A percentile compares a stretch with the other conserved stretches of the same genome.
Conservation (phyloP, 163 green algal species). For the Chloroidium sp. region DNA sequence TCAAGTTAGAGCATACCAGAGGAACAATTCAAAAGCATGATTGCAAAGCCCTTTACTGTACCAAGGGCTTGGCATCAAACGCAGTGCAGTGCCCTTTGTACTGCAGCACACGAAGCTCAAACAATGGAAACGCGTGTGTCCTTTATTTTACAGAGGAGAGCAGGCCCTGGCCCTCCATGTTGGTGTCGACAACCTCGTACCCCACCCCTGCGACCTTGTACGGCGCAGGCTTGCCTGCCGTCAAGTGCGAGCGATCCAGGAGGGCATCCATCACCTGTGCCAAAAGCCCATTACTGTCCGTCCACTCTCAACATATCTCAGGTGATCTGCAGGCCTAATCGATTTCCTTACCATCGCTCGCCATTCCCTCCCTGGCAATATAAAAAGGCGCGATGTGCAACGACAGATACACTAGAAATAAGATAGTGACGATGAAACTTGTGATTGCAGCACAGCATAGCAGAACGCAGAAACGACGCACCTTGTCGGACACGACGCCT, state of each 20-base stretch:
- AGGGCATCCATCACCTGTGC: conserved; percentile 44
- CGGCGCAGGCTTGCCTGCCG: conserved; percentile 23
- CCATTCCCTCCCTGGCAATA: neutral
- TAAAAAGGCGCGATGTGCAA: neutral
- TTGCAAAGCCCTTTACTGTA: too few species aligned
- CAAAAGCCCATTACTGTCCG: neutral
- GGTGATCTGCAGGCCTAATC: neutral
- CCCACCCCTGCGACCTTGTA: conserved; percentile 38
- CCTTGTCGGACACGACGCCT: conserved; percentile 51
- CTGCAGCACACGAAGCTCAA: too few species aligned
- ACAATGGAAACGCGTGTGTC: neutral
- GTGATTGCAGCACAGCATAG: neutral
- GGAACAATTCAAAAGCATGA: too few species aligned
- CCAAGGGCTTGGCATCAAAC: too few species aligned
- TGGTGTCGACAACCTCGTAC: conserved; percentile 64
- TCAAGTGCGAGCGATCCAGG: conserved; percentile 65
- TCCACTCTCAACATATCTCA: neutral
- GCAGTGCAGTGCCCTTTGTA: too few species aligned
- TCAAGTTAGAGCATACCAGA: too few species aligned
- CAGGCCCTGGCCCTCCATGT: conserved; percentile 36
- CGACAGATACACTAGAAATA: neutral
- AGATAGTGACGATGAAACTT: too few species aligned
- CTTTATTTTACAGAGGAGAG: conserved; percentile 46
- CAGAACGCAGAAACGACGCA: neutral
- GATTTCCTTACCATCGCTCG: neutral